These are phyloP conservation scores for Neofusicoccum parvum DNA, from an alignment of 2,329 filamentous ascomycete genomes.

Conservation along the genomic window DNA sequence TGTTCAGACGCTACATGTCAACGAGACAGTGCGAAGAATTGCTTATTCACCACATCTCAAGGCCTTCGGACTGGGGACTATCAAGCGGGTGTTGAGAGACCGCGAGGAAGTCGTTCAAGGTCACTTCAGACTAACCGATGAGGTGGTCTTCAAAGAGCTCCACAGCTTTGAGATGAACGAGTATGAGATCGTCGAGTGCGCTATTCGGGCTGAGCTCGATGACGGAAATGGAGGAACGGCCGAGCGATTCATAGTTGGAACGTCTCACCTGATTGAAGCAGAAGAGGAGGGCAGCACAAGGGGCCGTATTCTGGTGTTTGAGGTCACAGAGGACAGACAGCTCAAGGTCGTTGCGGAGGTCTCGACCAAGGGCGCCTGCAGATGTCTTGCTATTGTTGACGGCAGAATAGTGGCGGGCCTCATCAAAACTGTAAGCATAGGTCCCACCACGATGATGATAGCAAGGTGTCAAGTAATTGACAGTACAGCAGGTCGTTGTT, in stretches of 20 bases:
- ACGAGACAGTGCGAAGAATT: constrained; percentile 82
- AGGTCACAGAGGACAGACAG: constrained; percentile 73
- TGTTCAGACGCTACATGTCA: constrained; percentile 75
- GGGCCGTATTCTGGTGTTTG: constrained; percentile 82
- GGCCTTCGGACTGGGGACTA: constrained; percentile 84
- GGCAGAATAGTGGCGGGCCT: constrained; percentile 82
- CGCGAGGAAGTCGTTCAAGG: constrained; percentile 77
- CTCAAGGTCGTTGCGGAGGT: constrained; percentile 72
- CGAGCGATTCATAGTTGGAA: constrained; percentile 90
- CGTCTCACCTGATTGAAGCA: constrained; percentile 72
- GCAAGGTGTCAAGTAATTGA: not conserved
- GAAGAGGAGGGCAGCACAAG: constrained; percentile 53
- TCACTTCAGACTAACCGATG: constrained; percentile 87
- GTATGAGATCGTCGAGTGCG: constrained; percentile 80
- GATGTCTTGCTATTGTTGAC: constrained; percentile 70
- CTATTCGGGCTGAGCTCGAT: constrained; percentile 74
- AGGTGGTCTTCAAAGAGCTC: constrained; percentile 80
- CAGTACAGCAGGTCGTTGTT: constrained; percentile 55
- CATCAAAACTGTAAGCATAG: constrained; percentile 73
- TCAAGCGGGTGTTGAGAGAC: constrained; percentile 70
- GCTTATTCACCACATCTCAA: constrained; percentile 80
- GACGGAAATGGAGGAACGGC: constrained; percentile 58
- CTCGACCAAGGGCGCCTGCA: constrained; percentile 76
- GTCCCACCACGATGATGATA: not conserved
- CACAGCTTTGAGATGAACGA: constrained; percentile 67